phyloP scores from a whole-genome alignment of 2,329 filamentous ascomycete genomes.

The Bipolaris oryzae region DNA sequence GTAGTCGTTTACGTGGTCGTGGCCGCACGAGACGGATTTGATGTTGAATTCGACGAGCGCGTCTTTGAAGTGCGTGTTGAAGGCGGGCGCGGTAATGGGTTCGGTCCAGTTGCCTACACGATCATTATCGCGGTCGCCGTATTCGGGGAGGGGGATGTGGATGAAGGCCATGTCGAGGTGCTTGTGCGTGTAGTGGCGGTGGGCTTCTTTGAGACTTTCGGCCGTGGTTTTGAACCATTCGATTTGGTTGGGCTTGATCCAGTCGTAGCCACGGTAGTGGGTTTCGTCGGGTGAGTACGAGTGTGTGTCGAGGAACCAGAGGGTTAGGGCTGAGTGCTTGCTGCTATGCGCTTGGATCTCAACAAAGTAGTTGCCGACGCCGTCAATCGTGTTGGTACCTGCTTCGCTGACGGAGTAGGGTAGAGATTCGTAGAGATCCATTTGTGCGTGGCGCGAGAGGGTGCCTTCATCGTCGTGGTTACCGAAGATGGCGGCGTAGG shows the following conservation, averaged over 20 bases:
- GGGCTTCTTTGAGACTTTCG: constrained; percentile 68
- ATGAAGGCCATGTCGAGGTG: constrained; percentile 98
- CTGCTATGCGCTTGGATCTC: constrained; percentile 85
- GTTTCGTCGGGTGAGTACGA: constrained; percentile 88
- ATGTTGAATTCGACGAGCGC: constrained; percentile 86
- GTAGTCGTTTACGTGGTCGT: constrained; percentile 98
- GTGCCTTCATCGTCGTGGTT: constrained; percentile 96
- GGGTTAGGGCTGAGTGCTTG: constrained; percentile 85
- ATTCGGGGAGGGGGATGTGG: constrained; percentile 94
- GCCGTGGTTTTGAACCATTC: constrained; percentile 89
- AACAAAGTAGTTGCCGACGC: constrained; percentile 92
- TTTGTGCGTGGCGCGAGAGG: constrained; percentile 76
- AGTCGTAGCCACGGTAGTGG: constrained; percentile 92
- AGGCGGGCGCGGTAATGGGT: constrained; percentile 81
- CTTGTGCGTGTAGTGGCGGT: constrained; percentile 84
- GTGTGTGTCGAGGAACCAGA: constrained; percentile 96
- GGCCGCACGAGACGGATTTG: constrained; percentile 86
- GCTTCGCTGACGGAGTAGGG: constrained; percentile 88
- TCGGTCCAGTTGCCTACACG: constrained; percentile 78
- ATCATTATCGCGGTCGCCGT: constrained; percentile 64
- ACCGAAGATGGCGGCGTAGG: constrained; percentile 92
- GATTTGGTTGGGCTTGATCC: constrained; percentile 93
- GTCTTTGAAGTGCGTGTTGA: constrained; percentile 92
- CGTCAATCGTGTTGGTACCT: constrained; percentile 82
- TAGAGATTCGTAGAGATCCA: constrained; percentile 83